Percentiles rank a stretch among this genome's conserved stretches.
These are phyloP conservation scores for Penicillium subrubescens DNA, from an alignment of 495 filamentous ascomycete genomes.

Conservation along the genomic window DNA sequence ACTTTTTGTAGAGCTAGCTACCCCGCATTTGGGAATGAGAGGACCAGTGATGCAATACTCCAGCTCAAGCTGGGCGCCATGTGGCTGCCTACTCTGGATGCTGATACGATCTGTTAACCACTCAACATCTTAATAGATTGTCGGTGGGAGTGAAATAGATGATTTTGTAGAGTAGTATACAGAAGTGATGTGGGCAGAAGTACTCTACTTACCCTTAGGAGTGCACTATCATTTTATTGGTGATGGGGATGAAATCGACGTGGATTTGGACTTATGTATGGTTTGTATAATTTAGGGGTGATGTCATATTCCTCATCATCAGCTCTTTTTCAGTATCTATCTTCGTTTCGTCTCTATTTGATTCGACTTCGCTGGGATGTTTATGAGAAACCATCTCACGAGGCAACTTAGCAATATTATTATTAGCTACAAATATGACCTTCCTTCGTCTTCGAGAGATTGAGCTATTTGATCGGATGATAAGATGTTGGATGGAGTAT, in stretches of 20 bases:
- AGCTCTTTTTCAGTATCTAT: not conserved
- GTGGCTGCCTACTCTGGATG: not conserved
- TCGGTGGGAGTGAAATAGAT: not conserved
- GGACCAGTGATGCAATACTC: slow-evolving; percentile 20
- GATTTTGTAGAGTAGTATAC: not conserved
- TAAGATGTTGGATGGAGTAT: not conserved
- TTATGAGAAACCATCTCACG: too few relatives aligned
- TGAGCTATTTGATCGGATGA: not conserved
- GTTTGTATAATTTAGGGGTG: not conserved
- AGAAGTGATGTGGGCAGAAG: not conserved
- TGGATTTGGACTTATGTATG: not conserved
- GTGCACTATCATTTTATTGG: not conserved
- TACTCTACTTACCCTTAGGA: not conserved
- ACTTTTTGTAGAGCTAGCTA: slow-evolving; percentile 8
- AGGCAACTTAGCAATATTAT: too few relatives aligned
- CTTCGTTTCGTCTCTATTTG: not conserved
- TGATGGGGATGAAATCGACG: not conserved
- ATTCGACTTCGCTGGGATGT: not conserved
- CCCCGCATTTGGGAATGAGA: slow-evolving; percentile 22
- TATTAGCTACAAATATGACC: too few relatives aligned
- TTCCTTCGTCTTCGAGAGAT: not conserved
- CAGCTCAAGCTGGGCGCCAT: not conserved
- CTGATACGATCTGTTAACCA: not conserved
- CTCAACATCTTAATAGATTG: not conserved
- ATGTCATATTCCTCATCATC: not conserved